Evolutionary conservation across 768 basidiomycete species (phyloP), one percentile per base, ranked within the genome.

Genomic region (Dioszegia aurantiaca): DNA sequence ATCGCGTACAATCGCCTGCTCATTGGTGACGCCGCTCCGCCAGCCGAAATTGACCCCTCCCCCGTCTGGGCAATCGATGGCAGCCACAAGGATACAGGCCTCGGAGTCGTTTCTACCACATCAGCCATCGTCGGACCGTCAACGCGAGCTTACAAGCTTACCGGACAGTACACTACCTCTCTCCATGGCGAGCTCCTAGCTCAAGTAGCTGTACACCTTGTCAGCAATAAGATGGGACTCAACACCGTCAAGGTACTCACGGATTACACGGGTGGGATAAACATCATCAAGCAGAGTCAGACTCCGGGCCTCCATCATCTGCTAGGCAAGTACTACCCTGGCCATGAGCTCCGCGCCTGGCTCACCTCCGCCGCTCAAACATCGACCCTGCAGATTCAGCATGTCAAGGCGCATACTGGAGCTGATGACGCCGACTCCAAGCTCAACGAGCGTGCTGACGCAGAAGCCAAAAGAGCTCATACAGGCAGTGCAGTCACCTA

Each of bases 351-450:
- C 6, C 31, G 55, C 33, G 12, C 16, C 12, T 56, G 53, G 54
- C 54, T 60, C 23, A 45, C 17, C 3, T 2, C 4, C 47, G 44
- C 21, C 8, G 21, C 44, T 8, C 10, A 45, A 24, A 6, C 10
- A 24, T 8, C 44, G 3, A 23, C 21, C 10, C 21, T 49, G 16
- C 23, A 40, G 17, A 31, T 59, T 36, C 3, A 30, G 21, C 62
- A 63, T 33, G 41, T 63, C 53, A 55, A 56, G 33, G 62, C 62
- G 9, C 62, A 63, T 47, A 63, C 62, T 3, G 62, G 36, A 31
- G 47, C 12, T 1, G 21, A 47, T 19, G 62, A 63, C 28, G 44
- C 30, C 2, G 21, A 48, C 14, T 63, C 62, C 21, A 27, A 16
- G 19, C 30, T 63, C 26, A 63, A 63, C 27, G 53, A 59, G 1